phyloP scores from a whole-genome alignment of 495 filamentous ascomycete species.

The Oidiodendron maius region DNA sequence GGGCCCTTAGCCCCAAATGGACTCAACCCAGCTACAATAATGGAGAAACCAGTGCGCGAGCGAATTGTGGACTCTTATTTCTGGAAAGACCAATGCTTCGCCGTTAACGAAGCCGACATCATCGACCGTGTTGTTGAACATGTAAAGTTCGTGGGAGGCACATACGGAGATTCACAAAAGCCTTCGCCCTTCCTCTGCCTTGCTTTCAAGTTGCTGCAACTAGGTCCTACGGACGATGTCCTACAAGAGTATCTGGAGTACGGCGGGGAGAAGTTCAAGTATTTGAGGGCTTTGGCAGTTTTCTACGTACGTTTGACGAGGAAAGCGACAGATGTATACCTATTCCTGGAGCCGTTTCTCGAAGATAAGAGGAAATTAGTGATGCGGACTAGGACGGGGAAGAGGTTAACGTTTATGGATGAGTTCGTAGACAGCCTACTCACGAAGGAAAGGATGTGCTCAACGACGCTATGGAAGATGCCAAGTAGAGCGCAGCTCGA shows the following conservation, averaged over 20 bases:
- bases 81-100: constrained; percentile 98
- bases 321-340: constrained; percentile 72
- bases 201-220: constrained; percentile 87
- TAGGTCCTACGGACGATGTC: constrained; percentile 72
- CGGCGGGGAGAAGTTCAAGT: constrained; percentile 75
- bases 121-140: constrained; percentile 86
- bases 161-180: constrained; percentile 72
- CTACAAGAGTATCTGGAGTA: constrained; percentile 75
- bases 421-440: constrained; percentile 91
- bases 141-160: constrained; percentile 75
- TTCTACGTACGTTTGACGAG: constrained; percentile 94
- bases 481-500: constrained; percentile 76
- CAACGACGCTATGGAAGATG: constrained; percentile 89
- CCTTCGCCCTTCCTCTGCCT: constrained; percentile 93
- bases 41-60: constrained; percentile 90
- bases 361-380: constrained; percentile 80
- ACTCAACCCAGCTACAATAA: constrained; percentile 80
- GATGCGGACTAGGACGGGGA: constrained; percentile 65
- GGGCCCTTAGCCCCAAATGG: constrained; percentile 53
- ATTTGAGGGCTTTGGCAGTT: constrained; percentile 77
- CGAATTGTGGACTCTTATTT: constrained; percentile 93
- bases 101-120: constrained; percentile 81
- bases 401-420: constrained; percentile 74
- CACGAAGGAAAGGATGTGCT: constrained; percentile 83
- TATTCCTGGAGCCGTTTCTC: constrained; percentile 73